Evolutionary conservation across 1,284 basidiomycete genomes (phyloP).

Genomic region (Ganoderma leucocontextum): DNA sequence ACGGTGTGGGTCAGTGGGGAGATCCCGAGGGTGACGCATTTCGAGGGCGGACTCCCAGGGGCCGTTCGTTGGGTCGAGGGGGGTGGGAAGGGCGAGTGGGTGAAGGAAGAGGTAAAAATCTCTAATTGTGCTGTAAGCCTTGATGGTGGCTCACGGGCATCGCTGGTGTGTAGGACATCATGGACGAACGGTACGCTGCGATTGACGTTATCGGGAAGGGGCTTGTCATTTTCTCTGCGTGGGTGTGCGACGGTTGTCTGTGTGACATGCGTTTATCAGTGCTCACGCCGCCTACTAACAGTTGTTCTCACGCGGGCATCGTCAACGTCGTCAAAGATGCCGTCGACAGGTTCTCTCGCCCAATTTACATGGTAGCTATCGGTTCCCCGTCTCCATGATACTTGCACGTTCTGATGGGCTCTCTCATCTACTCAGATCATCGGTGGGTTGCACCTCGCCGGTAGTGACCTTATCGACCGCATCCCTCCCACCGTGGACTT

Average conservation of each 20-base stretch:
- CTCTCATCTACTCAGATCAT: slow-evolving; percentile 57
- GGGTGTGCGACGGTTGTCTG: slow-evolving; percentile 41
- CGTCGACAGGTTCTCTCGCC: slow-evolving; percentile 64
- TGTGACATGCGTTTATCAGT: not conserved
- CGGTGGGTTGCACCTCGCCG: slow-evolving; percentile 83
- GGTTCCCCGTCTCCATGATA: slow-evolving; percentile 1
- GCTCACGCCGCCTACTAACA: slow-evolving; percentile 37
- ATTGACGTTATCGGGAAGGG: slow-evolving; percentile 84
- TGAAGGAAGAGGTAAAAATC: slow-evolving; percentile 62
- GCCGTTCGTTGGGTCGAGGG: slow-evolving; percentile 67
- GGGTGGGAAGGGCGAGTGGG: slow-evolving; percentile 57
- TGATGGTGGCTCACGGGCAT: slow-evolving; percentile 9
- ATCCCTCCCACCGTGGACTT: slow-evolving; percentile 78
- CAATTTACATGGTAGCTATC: slow-evolving; percentile 72
- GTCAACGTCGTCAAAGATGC: slow-evolving; percentile 83
- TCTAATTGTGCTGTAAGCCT: not conserved
- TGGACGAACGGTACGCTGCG: slow-evolving; percentile 83
- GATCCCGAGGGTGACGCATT: slow-evolving; percentile 74
- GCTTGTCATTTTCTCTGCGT: slow-evolving; percentile 84
- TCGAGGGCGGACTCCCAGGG: slow-evolving; percentile 73
- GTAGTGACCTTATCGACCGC: slow-evolving; percentile 65
- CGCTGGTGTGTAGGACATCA: slow-evolving; percentile 60
- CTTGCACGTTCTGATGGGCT: slow-evolving; percentile 14
- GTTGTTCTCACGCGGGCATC: slow-evolving; percentile 86
- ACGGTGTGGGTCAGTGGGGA: slow-evolving; percentile 82